These are phyloP conservation scores for Macrocystidia cucumis DNA, from an alignment of 1,284 basidiomycete genomes.

Conservation along the genomic window DNA sequence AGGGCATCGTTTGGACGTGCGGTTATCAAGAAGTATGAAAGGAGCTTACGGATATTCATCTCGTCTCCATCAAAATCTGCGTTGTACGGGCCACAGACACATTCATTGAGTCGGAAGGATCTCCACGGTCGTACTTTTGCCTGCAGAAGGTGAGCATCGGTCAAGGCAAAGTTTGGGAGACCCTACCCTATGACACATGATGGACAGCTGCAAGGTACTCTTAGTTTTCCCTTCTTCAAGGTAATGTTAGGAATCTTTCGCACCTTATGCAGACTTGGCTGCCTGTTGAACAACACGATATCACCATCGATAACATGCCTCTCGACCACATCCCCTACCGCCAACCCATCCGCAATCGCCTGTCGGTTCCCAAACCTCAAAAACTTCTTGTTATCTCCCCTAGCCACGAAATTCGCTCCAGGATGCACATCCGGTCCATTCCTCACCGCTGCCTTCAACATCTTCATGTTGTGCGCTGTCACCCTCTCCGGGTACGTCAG, in stretches of 20 bases:
- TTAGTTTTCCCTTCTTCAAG: background rate
- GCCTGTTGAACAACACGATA: slow-evolving; percentile 97
- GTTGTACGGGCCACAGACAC: slow-evolving; percentile 99
- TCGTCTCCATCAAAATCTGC: slow-evolving; percentile 99
- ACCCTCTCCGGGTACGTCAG: slow-evolving; percentile 97
- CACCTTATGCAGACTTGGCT: slow-evolving; percentile 97
- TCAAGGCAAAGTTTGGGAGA: background rate
- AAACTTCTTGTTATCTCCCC: slow-evolving; percentile 81
- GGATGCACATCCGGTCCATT: slow-evolving; percentile 94
- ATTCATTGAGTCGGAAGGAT: slow-evolving; percentile 97
- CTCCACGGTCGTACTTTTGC: slow-evolving; percentile 95
- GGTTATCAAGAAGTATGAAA: background rate
- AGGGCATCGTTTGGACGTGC: slow-evolving; percentile 4
- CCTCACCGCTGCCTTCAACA: slow-evolving; percentile 71
- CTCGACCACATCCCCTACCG: slow-evolving; percentile 87
- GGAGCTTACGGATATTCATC: slow-evolving; percentile 91
- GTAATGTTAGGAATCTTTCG: background rate
- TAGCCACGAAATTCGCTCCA: slow-evolving; percentile 91
- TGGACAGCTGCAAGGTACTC: slow-evolving; percentile 67
- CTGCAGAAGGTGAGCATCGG: slow-evolving; percentile 20
- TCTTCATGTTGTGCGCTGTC: slow-evolving; percentile 85
- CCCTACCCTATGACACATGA: slow-evolving; percentile 94
- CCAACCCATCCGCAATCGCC: slow-evolving; percentile 71
- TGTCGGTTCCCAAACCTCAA: slow-evolving; percentile 75
- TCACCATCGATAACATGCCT: slow-evolving; percentile 95